phyloP scores from a whole-genome alignment of 352 stramenopile genomes.

The Globisporangium paddicum region DNA sequence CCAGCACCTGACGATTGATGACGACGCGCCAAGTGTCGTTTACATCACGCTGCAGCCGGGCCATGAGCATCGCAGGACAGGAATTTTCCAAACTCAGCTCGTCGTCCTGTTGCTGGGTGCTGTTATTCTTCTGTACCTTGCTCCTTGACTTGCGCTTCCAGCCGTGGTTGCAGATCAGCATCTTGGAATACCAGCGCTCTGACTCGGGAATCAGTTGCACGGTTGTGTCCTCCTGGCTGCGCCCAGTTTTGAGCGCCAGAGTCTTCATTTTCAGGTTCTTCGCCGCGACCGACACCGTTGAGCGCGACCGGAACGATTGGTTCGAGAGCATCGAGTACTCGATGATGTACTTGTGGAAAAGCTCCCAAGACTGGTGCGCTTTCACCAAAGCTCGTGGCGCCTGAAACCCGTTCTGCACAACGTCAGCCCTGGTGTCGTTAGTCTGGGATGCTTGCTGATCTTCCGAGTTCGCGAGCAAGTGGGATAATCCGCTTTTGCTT shows the following conservation, averaged over 20 bases:
- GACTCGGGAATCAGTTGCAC: conserved; percentile 42
- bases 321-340: conserved; percentile 57
- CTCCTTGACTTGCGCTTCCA: conserved; percentile 65
- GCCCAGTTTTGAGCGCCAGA: conserved; percentile 35
- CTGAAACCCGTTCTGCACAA: neutral
- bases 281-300: conserved; percentile 48
- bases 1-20: conserved; percentile 59
- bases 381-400: conserved; percentile 37
- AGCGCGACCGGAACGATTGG: conserved; percentile 72
- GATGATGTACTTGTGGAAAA: conserved; percentile 46
- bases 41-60: conserved; percentile 57
- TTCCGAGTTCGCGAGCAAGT: conserved; percentile 7
- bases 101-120: neutral
- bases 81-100: conserved; percentile 8
- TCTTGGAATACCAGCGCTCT: conserved; percentile 73
- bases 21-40: conserved; percentile 59
- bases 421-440: neutral
- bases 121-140: conserved; percentile 19
- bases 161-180: conserved; percentile 70
- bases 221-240: conserved; percentile 15
- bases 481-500: conserved; percentile 2
- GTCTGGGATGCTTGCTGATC: neutral
- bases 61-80: conserved; percentile 68
- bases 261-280: conserved; percentile 56
- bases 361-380: conserved; percentile 49